phyloP scores from a whole-genome alignment of 2,329 filamentous ascomycete genomes.

The Alternaria alternata region DNA sequence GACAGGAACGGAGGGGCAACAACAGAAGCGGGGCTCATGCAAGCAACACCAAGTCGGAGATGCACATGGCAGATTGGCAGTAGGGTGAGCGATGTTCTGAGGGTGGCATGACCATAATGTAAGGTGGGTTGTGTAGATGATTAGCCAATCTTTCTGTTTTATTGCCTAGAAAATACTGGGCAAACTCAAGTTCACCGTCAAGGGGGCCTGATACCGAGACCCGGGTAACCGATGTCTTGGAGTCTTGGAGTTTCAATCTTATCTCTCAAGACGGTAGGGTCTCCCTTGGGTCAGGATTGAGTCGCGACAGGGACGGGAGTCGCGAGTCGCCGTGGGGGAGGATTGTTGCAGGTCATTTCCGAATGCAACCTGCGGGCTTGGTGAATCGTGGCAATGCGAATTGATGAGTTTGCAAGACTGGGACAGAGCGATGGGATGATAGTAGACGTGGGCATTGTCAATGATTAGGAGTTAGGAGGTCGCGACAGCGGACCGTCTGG shows the following conservation, averaged over 20 bases:
- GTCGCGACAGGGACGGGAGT: not conserved
- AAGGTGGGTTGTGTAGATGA: not conserved
- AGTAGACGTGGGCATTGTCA: not conserved
- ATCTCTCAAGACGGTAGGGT: constrained; percentile 3
- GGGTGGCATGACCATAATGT: not conserved
- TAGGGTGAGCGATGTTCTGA: constrained; percentile 2
- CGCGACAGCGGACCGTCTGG: not conserved
- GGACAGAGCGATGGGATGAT: not conserved
- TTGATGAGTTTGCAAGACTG: not conserved
- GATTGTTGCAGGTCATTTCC: not conserved
- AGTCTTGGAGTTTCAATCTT: constrained; percentile 4
- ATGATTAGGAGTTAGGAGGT: not conserved
- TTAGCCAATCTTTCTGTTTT: constrained; percentile 1
- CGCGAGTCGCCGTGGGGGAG: not conserved
- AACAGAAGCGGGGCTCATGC: constrained; percentile 5
- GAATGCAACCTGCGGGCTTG: constrained; percentile 6
- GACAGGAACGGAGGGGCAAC: not conserved
- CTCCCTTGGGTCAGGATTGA: not conserved
- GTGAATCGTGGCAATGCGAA: constrained; percentile 1
- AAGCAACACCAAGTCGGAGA: constrained; percentile 6
- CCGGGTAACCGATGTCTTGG: constrained; percentile 10
- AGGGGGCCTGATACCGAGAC: not conserved
- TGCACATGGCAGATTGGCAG: not conserved
- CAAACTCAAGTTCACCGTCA: constrained; percentile 2
- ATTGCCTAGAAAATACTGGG: constrained; percentile 10